A percentile compares a stretch with the other conserved stretches of the same genome.
These are phyloP conservation scores for Aspergillus conjunctus DNA, from an alignment of 495 filamentous ascomycete genomes.

Conservation along the genomic window DNA sequence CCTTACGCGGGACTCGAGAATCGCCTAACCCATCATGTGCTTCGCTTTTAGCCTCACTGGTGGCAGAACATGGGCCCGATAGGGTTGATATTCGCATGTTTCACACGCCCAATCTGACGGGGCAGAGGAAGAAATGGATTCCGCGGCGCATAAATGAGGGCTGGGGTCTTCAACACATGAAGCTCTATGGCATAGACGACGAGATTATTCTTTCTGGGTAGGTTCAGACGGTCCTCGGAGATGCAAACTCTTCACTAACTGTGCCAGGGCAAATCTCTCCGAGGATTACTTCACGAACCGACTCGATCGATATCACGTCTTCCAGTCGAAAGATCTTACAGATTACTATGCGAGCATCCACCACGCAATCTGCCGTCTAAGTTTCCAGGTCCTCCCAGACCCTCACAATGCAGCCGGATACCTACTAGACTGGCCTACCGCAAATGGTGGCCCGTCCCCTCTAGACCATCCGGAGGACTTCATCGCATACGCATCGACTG, in stretches of 20 bases:
- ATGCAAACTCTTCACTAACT: not conserved
- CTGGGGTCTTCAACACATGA: constrained; percentile 99
- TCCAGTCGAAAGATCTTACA: constrained; percentile 73
- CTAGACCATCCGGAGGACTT: constrained; percentile 68
- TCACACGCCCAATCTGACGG: constrained; percentile 94
- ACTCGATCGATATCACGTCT: constrained; percentile 92
- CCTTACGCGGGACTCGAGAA: constrained; percentile 88
- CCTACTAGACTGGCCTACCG: constrained; percentile 73
- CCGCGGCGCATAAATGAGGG: constrained; percentile 94
- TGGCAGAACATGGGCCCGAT: constrained; percentile 78
- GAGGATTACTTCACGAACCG: constrained; percentile 95
- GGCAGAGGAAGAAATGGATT: constrained; percentile 76
- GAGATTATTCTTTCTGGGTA: constrained; percentile 94
- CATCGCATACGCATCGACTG: constrained; percentile 63
- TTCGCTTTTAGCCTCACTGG: constrained; percentile 79
- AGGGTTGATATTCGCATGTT: constrained; percentile 96
- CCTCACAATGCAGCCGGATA: constrained; percentile 62
- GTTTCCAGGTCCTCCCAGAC: constrained; percentile 73
- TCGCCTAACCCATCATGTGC: constrained; percentile 86
- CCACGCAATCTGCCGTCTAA: constrained; percentile 72
- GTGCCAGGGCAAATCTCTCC: constrained; percentile 78
- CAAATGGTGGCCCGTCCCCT: constrained; percentile 72
- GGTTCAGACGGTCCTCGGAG: constrained; percentile 15
- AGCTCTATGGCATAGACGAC: constrained; percentile 94
- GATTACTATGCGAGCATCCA: constrained; percentile 83